Conservation (phyloP, 495 filamentous ascomycete species). For the Cercophora newfieldiana region DNA sequence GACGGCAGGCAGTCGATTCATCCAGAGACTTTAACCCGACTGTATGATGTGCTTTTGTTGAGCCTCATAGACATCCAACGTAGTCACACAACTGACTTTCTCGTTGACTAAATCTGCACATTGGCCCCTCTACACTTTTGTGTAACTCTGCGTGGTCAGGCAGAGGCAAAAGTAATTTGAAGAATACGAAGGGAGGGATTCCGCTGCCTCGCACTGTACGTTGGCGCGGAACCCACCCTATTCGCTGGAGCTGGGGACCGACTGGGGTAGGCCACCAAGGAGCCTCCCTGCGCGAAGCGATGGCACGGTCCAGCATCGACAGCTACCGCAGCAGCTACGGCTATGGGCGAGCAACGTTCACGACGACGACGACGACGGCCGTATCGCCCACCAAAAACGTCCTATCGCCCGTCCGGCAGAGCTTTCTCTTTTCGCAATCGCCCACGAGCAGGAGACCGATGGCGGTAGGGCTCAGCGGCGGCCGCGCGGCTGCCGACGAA, state of each 20-base stretch:
- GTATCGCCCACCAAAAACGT: slow-evolving; percentile 7
- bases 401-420: slow-evolving; percentile 8
- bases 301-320: slow-evolving; percentile 5
- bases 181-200: neutral
- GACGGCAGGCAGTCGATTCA: neutral
- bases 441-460: slow-evolving; percentile 28
- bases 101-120: neutral
- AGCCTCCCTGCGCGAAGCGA: slow-evolving; percentile 6
- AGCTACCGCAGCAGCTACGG: slow-evolving; percentile 1
- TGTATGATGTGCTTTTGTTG: neutral
- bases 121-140: neutral
- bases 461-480: slow-evolving; percentile 49
- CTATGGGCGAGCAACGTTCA: slow-evolving; percentile 2
- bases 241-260: neutral
- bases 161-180: neutral
- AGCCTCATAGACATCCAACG: neutral
- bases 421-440: slow-evolving; percentile 14
- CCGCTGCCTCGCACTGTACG: neutral
- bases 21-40: slow-evolving; percentile 5
- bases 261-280: neutral
- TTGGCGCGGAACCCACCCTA: neutral
- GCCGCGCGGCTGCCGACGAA: slow-evolving; percentile 56
- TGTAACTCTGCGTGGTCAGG: neutral
- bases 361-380: slow-evolving; percentile 6
- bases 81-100: neutral